Percentiles rank a stretch among this genome's conserved stretches.
Evolutionary conservation across 2,329 filamentous ascomycete genomes (phyloP).

Genomic region (Tolypocladium ovalisporum): DNA sequence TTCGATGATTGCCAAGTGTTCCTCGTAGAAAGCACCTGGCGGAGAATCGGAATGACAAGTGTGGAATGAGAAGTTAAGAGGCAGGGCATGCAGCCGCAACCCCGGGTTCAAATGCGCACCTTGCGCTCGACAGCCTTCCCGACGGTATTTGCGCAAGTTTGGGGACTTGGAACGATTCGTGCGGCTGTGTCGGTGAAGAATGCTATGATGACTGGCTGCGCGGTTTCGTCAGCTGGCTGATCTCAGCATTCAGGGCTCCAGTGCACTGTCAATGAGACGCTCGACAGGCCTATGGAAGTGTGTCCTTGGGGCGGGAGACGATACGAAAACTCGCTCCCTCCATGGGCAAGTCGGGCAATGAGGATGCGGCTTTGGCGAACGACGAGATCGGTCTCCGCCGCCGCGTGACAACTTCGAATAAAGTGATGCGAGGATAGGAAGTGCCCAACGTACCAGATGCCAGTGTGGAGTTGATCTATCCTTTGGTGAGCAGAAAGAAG

Average conservation of each 20-base stretch:
- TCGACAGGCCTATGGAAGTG: not conserved
- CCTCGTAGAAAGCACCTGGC: not conserved
- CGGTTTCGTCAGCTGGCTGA: not conserved
- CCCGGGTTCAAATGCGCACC: not conserved
- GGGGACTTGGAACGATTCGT: not conserved
- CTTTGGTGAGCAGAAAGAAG: constrained; percentile 9
- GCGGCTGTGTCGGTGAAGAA: not conserved
- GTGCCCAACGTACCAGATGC: constrained; percentile 6
- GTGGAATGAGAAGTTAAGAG: not conserved
- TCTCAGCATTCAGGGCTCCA: not conserved
- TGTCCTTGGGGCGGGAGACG: not conserved
- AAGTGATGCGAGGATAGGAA: not conserved
- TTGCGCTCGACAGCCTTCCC: not conserved
- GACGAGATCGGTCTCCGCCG: not conserved
- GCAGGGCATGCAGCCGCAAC: not conserved
- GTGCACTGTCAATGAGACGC: not conserved
- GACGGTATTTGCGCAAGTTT: not conserved
- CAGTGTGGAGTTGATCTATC: constrained; percentile 16
- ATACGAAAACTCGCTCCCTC: not conserved
- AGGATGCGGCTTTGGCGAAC: not conserved
- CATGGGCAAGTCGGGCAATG: not conserved
- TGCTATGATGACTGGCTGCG: not conserved
- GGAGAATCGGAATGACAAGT: not conserved
- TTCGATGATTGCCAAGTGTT: not conserved
- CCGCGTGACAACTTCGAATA: not conserved